Conservation (phyloP, 805 yeast species). For the Zygosaccharomyces siamensis region DNA sequence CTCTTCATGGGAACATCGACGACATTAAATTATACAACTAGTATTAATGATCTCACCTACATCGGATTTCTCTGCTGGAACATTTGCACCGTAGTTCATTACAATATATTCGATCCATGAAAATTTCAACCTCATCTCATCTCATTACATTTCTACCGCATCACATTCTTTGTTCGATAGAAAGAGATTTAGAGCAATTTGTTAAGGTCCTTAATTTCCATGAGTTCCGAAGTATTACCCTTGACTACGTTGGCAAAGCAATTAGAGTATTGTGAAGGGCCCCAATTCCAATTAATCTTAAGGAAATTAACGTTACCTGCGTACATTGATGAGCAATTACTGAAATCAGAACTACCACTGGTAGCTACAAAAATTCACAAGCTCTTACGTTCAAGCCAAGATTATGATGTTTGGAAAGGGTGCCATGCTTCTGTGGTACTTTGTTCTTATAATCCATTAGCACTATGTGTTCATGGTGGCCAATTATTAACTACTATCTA, state of each 20-base stretch:
- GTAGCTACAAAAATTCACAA: slow-evolving; percentile 38
- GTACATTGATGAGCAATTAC: slow-evolving; percentile 30
- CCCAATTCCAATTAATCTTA: slow-evolving; percentile 29
- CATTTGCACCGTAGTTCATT: too few relatives aligned
- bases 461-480: slow-evolving; percentile 32
- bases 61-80: too few relatives aligned
- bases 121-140: slow-evolving; percentile 2
- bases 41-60: too few relatives aligned
- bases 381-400: slow-evolving; percentile 41
- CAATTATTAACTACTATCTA: slow-evolving; percentile 27
- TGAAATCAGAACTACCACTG: slow-evolving; percentile 32
- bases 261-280: slow-evolving; percentile 27
- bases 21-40: too few relatives aligned
- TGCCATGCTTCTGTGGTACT: slow-evolving; percentile 48
- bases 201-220: too few relatives aligned
- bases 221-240: slow-evolving; percentile 20
- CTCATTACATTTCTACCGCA: slow-evolving; percentile 4
- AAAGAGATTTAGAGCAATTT: background rate
- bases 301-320: slow-evolving; percentile 24
- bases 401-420: slow-evolving; percentile 55
- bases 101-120: background rate
- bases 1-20: too few relatives aligned
- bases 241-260: slow-evolving; percentile 25
- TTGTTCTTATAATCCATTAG: slow-evolving; percentile 34
- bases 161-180: background rate